phyloP scores from a whole-genome alignment of 2,329 filamentous ascomycete genomes.

The Cadophora gregata region DNA sequence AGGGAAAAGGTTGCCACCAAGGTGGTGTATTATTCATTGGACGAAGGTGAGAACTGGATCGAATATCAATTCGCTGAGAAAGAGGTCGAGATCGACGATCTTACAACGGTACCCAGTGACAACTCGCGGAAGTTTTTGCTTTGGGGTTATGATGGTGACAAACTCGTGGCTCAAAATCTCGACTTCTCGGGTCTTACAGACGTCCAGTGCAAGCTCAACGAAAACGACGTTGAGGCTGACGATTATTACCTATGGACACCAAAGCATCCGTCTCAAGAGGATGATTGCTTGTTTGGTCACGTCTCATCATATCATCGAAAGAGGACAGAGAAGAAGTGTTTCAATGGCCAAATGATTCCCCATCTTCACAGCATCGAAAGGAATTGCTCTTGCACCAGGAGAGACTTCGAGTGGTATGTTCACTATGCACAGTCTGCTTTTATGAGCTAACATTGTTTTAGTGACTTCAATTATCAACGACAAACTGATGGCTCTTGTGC shows the following conservation, averaged over 20 bases:
- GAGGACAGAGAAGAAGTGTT: constrained; percentile 78
- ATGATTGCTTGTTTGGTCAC: constrained; percentile 92
- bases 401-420: constrained; percentile 90
- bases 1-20: constrained; percentile 73
- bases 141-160: constrained; percentile 71
- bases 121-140: constrained; percentile 90
- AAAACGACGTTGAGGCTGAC: constrained; percentile 61
- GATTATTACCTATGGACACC: constrained; percentile 92
- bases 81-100: constrained; percentile 75
- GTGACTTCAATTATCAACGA: constrained; percentile 92
- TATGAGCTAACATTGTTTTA: constrained; percentile 46
- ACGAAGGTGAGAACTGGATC: constrained; percentile 82
- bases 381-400: constrained; percentile 83
- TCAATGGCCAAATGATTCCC: constrained; percentile 76
- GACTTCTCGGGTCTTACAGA: constrained; percentile 87
- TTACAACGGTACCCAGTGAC: constrained; percentile 88
- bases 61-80: constrained; percentile 75
- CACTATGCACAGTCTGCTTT: background rate
- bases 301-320: constrained; percentile 90
- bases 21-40: constrained; percentile 74
- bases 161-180: constrained; percentile 77
- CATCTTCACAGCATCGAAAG: constrained; percentile 71
- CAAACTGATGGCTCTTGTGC: constrained; percentile 77
- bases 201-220: constrained; percentile 71
- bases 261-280: constrained; percentile 76